Percentiles rank a stretch among this genome's conserved stretches.
phyloP scores from a whole-genome alignment of 177 flowering plant genomes.

The Vitis hybrid region DNA sequence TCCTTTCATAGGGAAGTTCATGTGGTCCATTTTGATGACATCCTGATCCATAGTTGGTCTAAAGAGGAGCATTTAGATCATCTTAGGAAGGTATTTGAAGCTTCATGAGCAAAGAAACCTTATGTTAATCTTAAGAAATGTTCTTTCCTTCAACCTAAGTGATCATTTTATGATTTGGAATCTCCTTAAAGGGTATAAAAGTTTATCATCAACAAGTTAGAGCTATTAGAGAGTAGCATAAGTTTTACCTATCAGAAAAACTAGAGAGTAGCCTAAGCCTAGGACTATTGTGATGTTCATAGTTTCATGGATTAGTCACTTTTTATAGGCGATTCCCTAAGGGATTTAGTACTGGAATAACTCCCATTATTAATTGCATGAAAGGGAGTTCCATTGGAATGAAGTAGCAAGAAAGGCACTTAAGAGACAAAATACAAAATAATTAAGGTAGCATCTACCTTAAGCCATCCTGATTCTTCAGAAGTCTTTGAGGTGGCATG shows the following conservation, averaged over 20 bases:
- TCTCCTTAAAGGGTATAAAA: neutral
- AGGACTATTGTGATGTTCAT: neutral
- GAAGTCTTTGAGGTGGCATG: too few relatives aligned
- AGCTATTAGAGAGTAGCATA: constrained; percentile 10
- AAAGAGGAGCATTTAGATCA: constrained; percentile 4
- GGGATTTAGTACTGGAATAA: constrained; percentile 1
- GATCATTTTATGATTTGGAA: neutral
- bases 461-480: too few relatives aligned
- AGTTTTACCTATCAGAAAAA: too few relatives aligned
- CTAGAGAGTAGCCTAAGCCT: constrained; percentile 7
- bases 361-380: constrained; percentile 7
- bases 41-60: constrained; percentile 3
- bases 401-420: neutral
- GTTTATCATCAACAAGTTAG: constrained; percentile 6
- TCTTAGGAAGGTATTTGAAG: neutral
- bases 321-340: constrained; percentile 3
- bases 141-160: neutral
- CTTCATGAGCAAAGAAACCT: neutral
- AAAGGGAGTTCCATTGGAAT: constrained; percentile 1
- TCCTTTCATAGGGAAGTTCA: constrained; percentile 1
- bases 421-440: too few relatives aligned
- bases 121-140: constrained; percentile 4
- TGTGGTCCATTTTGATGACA: constrained; percentile 12
- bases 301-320: constrained; percentile 9
- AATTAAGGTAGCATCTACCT: too few relatives aligned